Evolutionary conservation across 768 basidiomycete genomes (phyloP).

Genomic region (Tulasnella sp.): DNA sequence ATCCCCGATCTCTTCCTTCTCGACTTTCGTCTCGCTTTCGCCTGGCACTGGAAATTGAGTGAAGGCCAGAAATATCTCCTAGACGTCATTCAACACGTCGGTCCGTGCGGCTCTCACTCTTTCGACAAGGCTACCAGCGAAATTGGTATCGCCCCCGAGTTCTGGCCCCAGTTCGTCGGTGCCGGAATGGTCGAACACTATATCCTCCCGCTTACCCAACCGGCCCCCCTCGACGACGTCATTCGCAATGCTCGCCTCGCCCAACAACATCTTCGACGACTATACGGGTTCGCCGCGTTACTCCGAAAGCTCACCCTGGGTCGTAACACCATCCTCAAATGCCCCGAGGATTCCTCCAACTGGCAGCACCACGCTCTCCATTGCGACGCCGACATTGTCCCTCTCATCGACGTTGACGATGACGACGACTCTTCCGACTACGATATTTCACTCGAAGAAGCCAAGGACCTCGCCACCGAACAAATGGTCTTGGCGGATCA

Average conservation of each 20-base stretch:
- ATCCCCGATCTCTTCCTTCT: background rate
- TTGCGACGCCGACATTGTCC: background rate
- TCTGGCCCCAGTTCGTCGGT: background rate
- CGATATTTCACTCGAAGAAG: no score
- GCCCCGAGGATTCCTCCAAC: background rate
- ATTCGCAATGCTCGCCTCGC: background rate
- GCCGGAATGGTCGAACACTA: background rate
- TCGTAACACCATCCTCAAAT: background rate
- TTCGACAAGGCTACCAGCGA: background rate
- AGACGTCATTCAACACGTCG: background rate
- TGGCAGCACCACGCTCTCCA: background rate
- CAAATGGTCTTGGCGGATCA: background rate
- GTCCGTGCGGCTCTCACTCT: background rate
- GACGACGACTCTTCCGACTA: background rate
- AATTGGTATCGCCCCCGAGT: background rate
- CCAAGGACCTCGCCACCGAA: background rate
- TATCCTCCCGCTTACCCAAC: background rate
- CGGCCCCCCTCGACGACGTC: background rate
- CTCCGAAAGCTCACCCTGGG: background rate
- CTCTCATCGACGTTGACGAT: background rate
- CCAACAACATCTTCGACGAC: background rate
- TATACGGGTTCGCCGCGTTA: background rate
- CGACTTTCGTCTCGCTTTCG: background rate
- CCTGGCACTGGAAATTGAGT: background rate
- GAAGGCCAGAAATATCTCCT: background rate